Evolutionary conservation across 257 asterid species (phyloP), one percentile per base, ranked within the genome.

Genomic region (Primulina eburnea): DNA sequence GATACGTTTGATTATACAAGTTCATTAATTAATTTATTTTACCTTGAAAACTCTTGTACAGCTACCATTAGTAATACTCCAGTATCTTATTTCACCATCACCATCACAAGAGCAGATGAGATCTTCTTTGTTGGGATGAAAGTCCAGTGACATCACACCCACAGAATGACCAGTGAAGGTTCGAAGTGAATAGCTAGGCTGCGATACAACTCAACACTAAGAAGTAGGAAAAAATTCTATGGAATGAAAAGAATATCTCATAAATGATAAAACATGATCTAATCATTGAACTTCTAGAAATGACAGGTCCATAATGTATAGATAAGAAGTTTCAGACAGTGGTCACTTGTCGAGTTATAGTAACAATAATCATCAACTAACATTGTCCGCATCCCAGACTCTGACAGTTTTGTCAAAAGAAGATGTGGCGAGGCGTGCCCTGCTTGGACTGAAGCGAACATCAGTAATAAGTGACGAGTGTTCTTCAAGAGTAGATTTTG

Each of bases 361-460:
- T 50, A 50, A 16, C 21, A 6, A 1, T 17, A 16, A 4, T 12
- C 12, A 30, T 71, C 57, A 64, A 86, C 95, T 81, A 69, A 94
- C 99, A 80, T 79, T 91, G 60, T 91, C 99, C 2, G 89, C 96
- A 67, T 92, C 99, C 97, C 97, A 91, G 76, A 94, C 97, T 77
- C 98, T 82, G 79, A 94, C 98, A 59, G 96, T 88, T 75, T 92
- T 94, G 86, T 94, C 99, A 65, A 86, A 94, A 11, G 98, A 92
- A 18, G 98, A 91, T 50, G 99, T 94, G 71, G 98, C 97, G 40
- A 94, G 97, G 69, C 98, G 95, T 29, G 96, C 89, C 96, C 85
- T 88, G 88, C 91, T 94, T 55, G 99, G 99, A 78, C 98, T 87
- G 82, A 94, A 94, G 65, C 96, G 99, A 75, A 92, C 93, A 81